A percentile compares a stretch with the other conserved stretches of the same genome.
These are phyloP conservation scores for Aureobasidium namibiae DNA, from an alignment of 2,329 filamentous ascomycete genomes.

Conservation along the genomic window DNA sequence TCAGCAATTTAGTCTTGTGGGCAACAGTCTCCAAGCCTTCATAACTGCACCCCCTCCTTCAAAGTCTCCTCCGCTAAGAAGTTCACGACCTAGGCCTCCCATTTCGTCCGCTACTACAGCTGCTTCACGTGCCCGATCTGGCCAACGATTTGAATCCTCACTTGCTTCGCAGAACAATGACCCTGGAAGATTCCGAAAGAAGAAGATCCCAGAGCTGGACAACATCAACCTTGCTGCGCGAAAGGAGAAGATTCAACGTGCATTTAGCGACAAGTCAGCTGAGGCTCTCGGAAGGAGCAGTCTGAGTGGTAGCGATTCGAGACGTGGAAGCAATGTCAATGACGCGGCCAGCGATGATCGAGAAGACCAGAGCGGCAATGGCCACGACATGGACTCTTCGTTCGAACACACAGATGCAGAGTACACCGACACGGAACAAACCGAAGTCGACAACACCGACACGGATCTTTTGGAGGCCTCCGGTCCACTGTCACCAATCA, in stretches of 20 bases:
- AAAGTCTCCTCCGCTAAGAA: constrained; percentile 69
- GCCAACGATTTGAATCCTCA: constrained; percentile 43
- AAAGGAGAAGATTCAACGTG: constrained; percentile 72
- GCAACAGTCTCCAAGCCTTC: constrained; percentile 54
- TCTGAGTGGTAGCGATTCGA: not conserved
- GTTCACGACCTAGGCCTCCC: constrained; percentile 71
- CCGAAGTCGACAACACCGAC: not conserved
- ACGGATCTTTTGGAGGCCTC: not conserved
- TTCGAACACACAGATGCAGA: constrained; percentile 5
- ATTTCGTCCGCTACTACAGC: constrained; percentile 68
- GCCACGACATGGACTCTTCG: not conserved
- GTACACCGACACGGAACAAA: not conserved
- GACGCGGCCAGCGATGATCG: not conserved
- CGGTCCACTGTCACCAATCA: not conserved
- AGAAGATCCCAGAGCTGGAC: constrained; percentile 52
- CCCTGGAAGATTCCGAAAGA: constrained; percentile 13
- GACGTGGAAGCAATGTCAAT: constrained; percentile 6
- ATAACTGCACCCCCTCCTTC: constrained; percentile 63
- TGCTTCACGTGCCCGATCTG: constrained; percentile 57
- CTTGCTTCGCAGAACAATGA: constrained; percentile 4
- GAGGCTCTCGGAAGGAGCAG: constrained; percentile 25
- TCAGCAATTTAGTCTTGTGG: constrained; percentile 30
- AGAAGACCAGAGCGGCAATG: not conserved
- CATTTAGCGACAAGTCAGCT: constrained; percentile 62
- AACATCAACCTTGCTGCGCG: constrained; percentile 80